Evolutionary conservation across 768 basidiomycete species (phyloP).

Genomic region (Tephrocybe sp.): DNA sequence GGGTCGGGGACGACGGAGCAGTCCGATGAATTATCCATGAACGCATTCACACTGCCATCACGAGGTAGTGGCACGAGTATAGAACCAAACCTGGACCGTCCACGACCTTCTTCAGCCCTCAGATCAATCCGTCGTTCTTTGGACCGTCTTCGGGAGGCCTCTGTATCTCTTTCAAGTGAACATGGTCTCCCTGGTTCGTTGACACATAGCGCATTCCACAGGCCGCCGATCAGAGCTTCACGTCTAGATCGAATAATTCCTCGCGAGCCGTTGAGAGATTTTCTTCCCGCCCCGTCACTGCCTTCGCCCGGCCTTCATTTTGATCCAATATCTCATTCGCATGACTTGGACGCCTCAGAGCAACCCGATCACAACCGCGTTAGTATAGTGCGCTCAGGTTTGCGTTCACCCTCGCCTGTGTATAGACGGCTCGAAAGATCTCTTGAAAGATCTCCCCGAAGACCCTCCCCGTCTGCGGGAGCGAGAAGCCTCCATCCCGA

Average conservation of each 20-base stretch:
- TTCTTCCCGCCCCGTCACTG: constrained; percentile 18
- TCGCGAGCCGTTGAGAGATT: constrained; percentile 1
- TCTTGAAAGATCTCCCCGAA: constrained; percentile 1
- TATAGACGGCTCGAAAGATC: constrained; percentile 1
- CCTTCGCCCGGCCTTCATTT: constrained; percentile 28
- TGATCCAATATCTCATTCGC: neutral
- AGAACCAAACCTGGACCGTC: no score
- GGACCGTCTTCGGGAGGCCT: neutral
- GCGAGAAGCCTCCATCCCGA: constrained; percentile 31
- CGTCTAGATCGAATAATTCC: neutral
- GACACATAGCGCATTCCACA: neutral
- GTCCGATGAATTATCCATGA: no score
- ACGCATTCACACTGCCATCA: no score
- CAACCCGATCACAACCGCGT: neutral
- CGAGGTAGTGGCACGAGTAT: no score
- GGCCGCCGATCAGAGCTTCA: neutral
- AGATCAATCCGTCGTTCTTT: no score
- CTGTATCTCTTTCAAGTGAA: neutral
- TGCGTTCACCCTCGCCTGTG: constrained; percentile 10
- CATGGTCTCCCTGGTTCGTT: neutral
- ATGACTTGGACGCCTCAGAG: neutral
- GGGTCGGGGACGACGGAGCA: neutral
- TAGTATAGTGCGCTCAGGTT: neutral
- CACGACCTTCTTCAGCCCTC: neutral
- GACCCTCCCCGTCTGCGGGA: constrained; percentile 10